Evolutionary conservation across 345 rosid genomes (phyloP).

Genomic region (Arabis hirsuta): DNA sequence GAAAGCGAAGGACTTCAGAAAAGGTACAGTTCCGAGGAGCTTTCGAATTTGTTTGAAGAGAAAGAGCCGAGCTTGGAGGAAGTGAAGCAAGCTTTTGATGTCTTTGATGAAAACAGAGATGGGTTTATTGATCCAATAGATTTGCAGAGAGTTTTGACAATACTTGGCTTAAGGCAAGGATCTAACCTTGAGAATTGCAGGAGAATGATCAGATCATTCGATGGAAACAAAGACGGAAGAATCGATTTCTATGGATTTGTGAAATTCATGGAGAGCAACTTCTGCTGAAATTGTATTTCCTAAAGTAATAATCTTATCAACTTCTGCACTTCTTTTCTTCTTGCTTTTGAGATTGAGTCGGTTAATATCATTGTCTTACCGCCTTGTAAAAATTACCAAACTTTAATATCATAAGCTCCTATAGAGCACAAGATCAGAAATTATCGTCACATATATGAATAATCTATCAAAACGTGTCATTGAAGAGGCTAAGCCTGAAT

Average conservation of each 20-base stretch:
- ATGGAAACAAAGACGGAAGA: conserved; percentile 62
- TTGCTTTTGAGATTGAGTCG: conserved; percentile 23
- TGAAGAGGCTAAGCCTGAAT: neutral
- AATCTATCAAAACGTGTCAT: neutral
- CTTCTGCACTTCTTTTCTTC: neutral
- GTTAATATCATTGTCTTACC: conserved; percentile 31
- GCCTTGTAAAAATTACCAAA: conserved; percentile 20
- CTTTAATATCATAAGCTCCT: conserved; percentile 24
- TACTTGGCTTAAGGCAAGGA: conserved; percentile 61
- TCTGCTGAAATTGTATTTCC: conserved; percentile 44
- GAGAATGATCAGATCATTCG: conserved; percentile 67
- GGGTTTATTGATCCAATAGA: conserved; percentile 75
- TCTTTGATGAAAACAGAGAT: conserved; percentile 79
- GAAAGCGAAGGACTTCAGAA: conserved; percentile 52
- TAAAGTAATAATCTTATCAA: conserved; percentile 12
- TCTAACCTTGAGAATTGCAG: conserved; percentile 54
- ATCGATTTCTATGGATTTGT: conserved; percentile 77
- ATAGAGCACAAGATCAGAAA: neutral
- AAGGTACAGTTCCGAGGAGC: conserved; percentile 45
- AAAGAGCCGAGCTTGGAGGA: conserved; percentile 81
- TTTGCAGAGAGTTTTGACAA: conserved; percentile 64
- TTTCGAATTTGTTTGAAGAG: conserved; percentile 69
- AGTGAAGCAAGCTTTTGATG: conserved; percentile 73
- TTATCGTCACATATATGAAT: neutral
- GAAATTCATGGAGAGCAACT: conserved; percentile 66